Percentiles rank a stretch among this genome's conserved stretches.
Conservation (phyloP, 1,139 yeast genomes). For the Lizanozyma gosingica region DNA sequence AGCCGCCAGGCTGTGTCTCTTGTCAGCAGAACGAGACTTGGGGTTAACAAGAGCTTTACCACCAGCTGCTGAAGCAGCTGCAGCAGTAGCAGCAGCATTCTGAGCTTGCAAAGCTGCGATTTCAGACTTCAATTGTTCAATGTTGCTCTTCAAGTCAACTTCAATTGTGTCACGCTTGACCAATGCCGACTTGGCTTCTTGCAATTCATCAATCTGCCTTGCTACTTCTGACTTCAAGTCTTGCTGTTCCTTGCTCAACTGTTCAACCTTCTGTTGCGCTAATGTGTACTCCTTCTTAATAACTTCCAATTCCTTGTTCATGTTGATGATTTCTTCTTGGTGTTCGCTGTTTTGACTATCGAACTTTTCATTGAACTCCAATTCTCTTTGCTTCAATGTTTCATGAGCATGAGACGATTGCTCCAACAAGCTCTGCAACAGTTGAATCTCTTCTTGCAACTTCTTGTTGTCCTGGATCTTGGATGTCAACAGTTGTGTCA, state of each 20-base stretch:
- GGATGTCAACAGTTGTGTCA: slow-evolving; percentile 73
- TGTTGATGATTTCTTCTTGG: slow-evolving; percentile 37
- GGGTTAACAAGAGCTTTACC: slow-evolving; percentile 14
- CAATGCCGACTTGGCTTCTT: slow-evolving; percentile 52
- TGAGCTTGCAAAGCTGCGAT: slow-evolving; percentile 42
- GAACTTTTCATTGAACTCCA: slow-evolving; percentile 41
- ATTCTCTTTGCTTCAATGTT: slow-evolving; percentile 44
- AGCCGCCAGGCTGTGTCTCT: background rate
- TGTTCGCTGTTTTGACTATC: slow-evolving; percentile 41
- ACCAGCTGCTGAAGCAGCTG: slow-evolving; percentile 9
- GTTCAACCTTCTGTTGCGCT: slow-evolving; percentile 56
- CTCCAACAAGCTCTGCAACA: slow-evolving; percentile 44
- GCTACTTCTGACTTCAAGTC: slow-evolving; percentile 56
- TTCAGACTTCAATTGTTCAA: slow-evolving; percentile 61
- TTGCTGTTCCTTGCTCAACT: slow-evolving; percentile 56
- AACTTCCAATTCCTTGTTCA: slow-evolving; percentile 49
- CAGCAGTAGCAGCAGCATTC: slow-evolving; percentile 13
- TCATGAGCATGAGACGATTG: slow-evolving; percentile 54
- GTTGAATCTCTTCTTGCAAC: slow-evolving; percentile 53
- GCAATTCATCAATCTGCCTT: slow-evolving; percentile 53
- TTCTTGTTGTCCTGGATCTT: slow-evolving; percentile 76
- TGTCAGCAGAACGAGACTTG: slow-evolving; percentile 14
- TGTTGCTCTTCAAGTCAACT: slow-evolving; percentile 58
- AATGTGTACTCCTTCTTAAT: slow-evolving; percentile 53
- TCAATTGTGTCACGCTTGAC: slow-evolving; percentile 60